Base-by-base conservation (phyloP, 768 basidiomycete genomes). In the Boletus pseudopeckii region DNA sequence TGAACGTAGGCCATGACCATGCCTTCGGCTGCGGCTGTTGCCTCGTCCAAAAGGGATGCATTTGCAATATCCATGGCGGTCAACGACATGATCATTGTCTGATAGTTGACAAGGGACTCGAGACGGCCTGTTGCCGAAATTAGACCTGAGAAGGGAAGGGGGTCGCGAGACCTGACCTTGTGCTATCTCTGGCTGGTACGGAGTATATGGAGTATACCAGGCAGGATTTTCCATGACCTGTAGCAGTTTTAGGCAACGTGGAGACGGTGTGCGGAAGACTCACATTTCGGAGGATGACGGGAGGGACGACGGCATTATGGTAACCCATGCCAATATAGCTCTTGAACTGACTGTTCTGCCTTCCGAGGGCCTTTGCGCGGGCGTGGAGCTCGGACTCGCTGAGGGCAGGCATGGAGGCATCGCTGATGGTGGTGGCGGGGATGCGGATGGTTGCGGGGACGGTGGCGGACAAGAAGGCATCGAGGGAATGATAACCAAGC, bases 271-370 rank as follows among this genome's bases (percentile, higher is more conserved):
- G 41, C n/a, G 47, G 52, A 33, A 36, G 20, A 69, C 81, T 47
- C 53, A 93, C 92, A 59, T 96, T 97, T 57, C 95, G 87, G 62
- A 96, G 77, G 71, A 97, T 92, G 46, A 97, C 92, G 8, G 91
- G 89, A n/a, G 95, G 95, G 5, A 96, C 90, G 43, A 96, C 91
- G 4, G 94, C 92, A 60, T 86, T 86, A 67, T 95, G 91, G 72
- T 97, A 99, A 9, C 97, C 96, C 92, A 98, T 93, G 34, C 97
- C 97, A 66, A 98, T 99, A 71, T 93, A 98, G 65, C 86, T 95
- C 77, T 87, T 90, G 71, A 88, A 88, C 6, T 81, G 75, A 72
- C 86, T 82, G 72, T 99, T 98, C 67, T 81, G 77, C 15, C 67
- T 73, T n/a, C 85, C 94, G 10, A 98, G 74, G 60, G 80, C 80